phyloP scores from a whole-genome alignment of 2,329 filamentous ascomycete genomes.

The Paraconiothyrium brasiliense region DNA sequence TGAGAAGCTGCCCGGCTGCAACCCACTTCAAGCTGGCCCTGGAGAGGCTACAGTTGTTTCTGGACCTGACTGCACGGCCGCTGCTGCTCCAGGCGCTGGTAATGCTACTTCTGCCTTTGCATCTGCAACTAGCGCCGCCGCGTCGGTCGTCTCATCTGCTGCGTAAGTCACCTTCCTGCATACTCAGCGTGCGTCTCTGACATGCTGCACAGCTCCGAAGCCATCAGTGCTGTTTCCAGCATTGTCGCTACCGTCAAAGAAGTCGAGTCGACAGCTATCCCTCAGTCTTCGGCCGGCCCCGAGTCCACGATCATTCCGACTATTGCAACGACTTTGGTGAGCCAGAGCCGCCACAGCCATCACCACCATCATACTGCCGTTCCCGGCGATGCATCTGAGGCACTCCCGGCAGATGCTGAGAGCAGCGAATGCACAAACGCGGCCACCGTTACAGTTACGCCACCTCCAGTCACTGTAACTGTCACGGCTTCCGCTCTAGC shows the following conservation, averaged over 20 bases:
- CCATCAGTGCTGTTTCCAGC: conserved; percentile 11
- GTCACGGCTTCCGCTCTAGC: conserved; percentile 29
- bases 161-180: conserved; percentile 16
- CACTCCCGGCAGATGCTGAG: conserved; percentile 19
- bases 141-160: conserved; percentile 17
- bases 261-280: not conserved
- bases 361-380: conserved; percentile 5
- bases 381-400: conserved; percentile 10
- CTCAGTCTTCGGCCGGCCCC: not conserved
- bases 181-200: conserved; percentile 5
- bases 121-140: conserved; percentile 14
- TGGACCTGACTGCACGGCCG: conserved; percentile 39
- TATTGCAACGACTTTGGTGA: not conserved
- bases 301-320: not conserved
- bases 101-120: conserved; percentile 17
- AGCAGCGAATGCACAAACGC: conserved; percentile 30
- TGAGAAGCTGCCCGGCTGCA: conserved; percentile 50
- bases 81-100: conserved; percentile 23
- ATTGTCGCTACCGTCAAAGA: not conserved
- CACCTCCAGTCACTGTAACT: conserved; percentile 34
- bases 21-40: conserved; percentile 50
- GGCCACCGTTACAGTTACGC: conserved; percentile 33
- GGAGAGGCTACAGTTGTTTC: conserved; percentile 37
- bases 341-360: conserved; percentile 1
- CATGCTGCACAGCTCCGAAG: conserved; percentile 7